phyloP scores from a whole-genome alignment of 164 flowering plant genomes.

The Aristolochia contorta region DNA sequence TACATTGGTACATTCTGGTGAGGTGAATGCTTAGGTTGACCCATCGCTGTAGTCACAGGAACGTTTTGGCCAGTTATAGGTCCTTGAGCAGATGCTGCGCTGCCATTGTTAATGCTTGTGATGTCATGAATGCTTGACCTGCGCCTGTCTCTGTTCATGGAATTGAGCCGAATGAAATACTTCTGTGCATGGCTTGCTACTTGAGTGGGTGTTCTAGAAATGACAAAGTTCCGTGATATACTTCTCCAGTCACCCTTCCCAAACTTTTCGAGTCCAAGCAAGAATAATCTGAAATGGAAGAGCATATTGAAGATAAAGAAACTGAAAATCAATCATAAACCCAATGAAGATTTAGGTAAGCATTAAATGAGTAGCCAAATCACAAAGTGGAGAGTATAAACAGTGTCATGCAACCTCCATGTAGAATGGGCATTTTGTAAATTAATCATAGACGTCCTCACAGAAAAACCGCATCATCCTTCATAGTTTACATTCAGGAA shows the following conservation, averaged over 20 bases:
- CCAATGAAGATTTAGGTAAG: no score
- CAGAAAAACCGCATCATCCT: no score
- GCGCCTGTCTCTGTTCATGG: constrained; percentile 89
- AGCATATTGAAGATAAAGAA: background rate
- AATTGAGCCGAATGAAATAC: constrained; percentile 79
- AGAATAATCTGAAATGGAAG: constrained; percentile 50
- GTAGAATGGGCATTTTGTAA: no score
- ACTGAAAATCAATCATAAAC: no score
- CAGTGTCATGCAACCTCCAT: no score
- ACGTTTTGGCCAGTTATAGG: constrained; percentile 76
- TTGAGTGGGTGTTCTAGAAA: constrained; percentile 87
- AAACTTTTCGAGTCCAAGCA: constrained; percentile 83
- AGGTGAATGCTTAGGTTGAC: constrained; percentile 37
- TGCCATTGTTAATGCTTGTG: constrained; percentile 64
- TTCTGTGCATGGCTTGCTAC: constrained; percentile 96
- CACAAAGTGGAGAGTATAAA: no score
- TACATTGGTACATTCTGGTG: constrained; percentile 47
- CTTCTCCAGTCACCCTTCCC: constrained; percentile 98
- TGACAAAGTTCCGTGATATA: constrained; percentile 82
- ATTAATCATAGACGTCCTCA: no score
- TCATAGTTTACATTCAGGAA: no score
- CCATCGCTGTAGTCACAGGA: constrained; percentile 28
- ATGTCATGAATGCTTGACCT: constrained; percentile 91
- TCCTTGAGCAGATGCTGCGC: constrained; percentile 45
- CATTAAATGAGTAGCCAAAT: no score